A percentile compares a stretch with the other conserved stretches of the same genome.
phyloP scores from a whole-genome alignment of 768 basidiomycete species.

The Chalciporus piperatus region DNA sequence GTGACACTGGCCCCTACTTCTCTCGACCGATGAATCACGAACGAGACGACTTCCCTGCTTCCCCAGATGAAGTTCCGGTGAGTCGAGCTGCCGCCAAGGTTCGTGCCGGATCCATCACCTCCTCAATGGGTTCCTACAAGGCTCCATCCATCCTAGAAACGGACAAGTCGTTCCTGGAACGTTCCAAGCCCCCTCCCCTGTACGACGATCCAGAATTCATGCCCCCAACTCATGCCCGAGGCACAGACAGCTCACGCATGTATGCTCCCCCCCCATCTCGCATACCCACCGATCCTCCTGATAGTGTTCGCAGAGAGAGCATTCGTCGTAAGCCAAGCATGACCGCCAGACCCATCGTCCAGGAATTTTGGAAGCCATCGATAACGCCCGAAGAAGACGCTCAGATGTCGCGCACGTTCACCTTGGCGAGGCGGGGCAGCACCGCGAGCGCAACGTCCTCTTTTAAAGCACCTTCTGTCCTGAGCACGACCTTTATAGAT shows the following conservation, averaged over 20 bases:
- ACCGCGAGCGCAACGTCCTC: conserved; percentile 50
- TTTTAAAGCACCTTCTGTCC: conserved; percentile 40
- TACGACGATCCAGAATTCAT: conserved; percentile 32
- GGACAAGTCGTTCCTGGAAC: conserved; percentile 19
- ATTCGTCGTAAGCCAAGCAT: conserved; percentile 34
- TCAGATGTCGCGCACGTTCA: conserved; percentile 38
- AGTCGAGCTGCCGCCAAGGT: conserved; percentile 17
- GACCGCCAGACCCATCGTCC: conserved; percentile 34
- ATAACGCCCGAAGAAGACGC: conserved; percentile 45
- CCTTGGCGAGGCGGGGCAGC: conserved; percentile 46
- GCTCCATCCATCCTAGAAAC: conserved; percentile 24
- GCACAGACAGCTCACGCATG: conserved; percentile 8
- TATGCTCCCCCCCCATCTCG: conserved; percentile 26
- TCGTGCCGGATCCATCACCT: conserved; percentile 27
- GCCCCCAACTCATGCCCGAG: conserved; percentile 11
- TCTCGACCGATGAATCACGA: conserved; percentile 14
- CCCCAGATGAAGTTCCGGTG: conserved; percentile 19
- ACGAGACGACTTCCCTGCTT: conserved; percentile 15
- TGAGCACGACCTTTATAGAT: conserved; percentile 37
- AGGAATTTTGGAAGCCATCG: conserved; percentile 51
- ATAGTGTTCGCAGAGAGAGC: conserved; percentile 24
- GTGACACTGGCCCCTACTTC: conserved; percentile 18
- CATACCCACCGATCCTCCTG: conserved; percentile 19
- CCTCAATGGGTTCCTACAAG: conserved; percentile 27
- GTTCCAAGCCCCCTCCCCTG: conserved; percentile 16